These are phyloP conservation scores for Sodiomyces alkalinus DNA, from an alignment of 2,329 filamentous ascomycete genomes.

Conservation along the genomic window DNA sequence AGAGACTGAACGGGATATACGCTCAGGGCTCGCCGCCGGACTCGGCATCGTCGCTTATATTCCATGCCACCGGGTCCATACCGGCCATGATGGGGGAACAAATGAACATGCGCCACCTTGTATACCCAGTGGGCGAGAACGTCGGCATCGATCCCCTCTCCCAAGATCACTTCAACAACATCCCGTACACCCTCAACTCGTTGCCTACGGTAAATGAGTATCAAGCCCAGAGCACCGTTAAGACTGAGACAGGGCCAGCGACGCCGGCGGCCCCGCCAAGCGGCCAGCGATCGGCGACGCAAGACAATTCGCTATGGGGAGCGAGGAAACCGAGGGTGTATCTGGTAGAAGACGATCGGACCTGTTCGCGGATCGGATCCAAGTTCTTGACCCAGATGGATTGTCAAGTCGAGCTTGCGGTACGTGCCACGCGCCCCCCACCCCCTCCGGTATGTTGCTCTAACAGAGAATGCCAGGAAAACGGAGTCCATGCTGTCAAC, in stretches of 20 bases:
- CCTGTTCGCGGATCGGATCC: constrained; percentile 50
- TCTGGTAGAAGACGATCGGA: constrained; percentile 71
- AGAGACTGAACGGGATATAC: constrained; percentile 38
- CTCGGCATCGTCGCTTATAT: constrained; percentile 38
- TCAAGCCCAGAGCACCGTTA: constrained; percentile 15
- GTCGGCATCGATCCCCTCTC: constrained; percentile 93
- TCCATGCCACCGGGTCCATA: constrained; percentile 30
- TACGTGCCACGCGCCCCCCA: constrained; percentile 22
- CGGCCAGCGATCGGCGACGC: constrained; percentile 15
- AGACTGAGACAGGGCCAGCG: constrained; percentile 1
- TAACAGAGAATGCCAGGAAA: constrained; percentile 30
- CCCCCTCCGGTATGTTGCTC: background rate
- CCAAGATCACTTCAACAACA: constrained; percentile 86
- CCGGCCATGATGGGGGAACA: constrained; percentile 34
- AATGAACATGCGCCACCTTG: constrained; percentile 48
- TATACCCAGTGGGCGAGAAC: constrained; percentile 82
- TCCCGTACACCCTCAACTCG: constrained; percentile 62
- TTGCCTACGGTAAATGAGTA: constrained; percentile 40
- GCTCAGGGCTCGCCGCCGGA: constrained; percentile 36
- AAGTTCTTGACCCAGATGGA: constrained; percentile 53
- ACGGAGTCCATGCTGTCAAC: constrained; percentile 82
- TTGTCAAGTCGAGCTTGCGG: constrained; percentile 52
- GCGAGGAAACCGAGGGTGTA: constrained; percentile 61
- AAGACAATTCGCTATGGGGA: constrained; percentile 37
- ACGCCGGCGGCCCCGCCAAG: constrained; percentile 11